These are phyloP conservation scores for Fusarium sp. DNA, from an alignment of 2,329 filamentous ascomycete species.

Conservation along the genomic window DNA sequence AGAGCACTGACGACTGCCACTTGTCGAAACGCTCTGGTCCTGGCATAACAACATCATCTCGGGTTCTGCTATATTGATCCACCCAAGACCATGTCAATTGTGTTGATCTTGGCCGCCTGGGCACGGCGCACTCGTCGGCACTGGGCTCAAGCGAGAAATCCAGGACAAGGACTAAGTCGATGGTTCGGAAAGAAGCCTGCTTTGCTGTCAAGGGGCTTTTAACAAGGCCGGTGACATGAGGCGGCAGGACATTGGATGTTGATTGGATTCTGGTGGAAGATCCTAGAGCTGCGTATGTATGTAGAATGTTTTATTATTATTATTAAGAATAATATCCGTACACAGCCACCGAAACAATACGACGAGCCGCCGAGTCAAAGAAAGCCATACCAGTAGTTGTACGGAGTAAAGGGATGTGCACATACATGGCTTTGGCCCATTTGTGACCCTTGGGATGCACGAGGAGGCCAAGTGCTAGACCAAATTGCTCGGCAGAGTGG, in stretches of 20 bases:
- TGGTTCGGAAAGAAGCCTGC: slow-evolving; percentile 28
- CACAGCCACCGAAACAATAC: slow-evolving; percentile 11
- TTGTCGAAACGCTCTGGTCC: slow-evolving; percentile 32
- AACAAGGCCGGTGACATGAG: slow-evolving; percentile 32
- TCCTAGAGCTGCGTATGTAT: slow-evolving; percentile 5
- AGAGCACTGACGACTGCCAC: slow-evolving; percentile 18
- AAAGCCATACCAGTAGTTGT: not conserved
- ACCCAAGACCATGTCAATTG: slow-evolving; percentile 27
- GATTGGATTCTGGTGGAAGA: slow-evolving; percentile 23
- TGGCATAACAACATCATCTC: slow-evolving; percentile 35
- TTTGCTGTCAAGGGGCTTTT: slow-evolving; percentile 33
- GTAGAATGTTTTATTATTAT: slow-evolving; percentile 27
- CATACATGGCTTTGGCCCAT: slow-evolving; percentile 24
- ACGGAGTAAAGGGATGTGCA: not conserved
- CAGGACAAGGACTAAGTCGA: slow-evolving; percentile 35
- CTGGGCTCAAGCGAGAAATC: slow-evolving; percentile 34
- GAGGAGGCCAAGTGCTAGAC: slow-evolving; percentile 23
- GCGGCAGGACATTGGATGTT: slow-evolving; percentile 15
- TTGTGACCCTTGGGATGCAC: not conserved
- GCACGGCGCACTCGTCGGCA: slow-evolving; percentile 40
- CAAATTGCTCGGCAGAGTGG: slow-evolving; percentile 30
- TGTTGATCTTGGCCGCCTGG: slow-evolving; percentile 33
- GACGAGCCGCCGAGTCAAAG: not conserved
- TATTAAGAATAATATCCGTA: slow-evolving; percentile 1
- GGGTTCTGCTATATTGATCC: slow-evolving; percentile 36